Base-by-base conservation (phyloP, 352 stramenopile genomes). In the Stramenopiles sp. region DNA sequence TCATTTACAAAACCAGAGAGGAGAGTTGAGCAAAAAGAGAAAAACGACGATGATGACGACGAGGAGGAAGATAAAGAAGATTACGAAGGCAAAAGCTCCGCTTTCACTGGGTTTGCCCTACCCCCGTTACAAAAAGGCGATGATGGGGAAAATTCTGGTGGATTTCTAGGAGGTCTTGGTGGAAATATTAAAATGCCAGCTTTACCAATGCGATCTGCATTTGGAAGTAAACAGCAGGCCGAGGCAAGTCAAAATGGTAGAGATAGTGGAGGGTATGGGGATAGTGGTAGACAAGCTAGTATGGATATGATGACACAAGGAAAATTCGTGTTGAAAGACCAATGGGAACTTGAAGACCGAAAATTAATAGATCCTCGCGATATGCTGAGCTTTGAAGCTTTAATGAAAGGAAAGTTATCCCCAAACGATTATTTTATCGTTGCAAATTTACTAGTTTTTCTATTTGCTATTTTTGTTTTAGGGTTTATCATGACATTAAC, bases 141-240 rank as follows among this genome's bases (percentile, higher is more conserved):
- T 69, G 87, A 85, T 0, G 86, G 86, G 80, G 86, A 84, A 31
- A 86, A 81, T 27, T 89, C 85, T 31, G 86, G 82, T 29, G 84
- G 89, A 33, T 90, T 85, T 27, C 53, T 69, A 27, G 53, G 53
- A 23, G 53, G 53, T 23, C 53, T 69, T 32, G 86, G 89, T 0
- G 85, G 90, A 27, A 90, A 82, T 0, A 92, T 93, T 63, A 93
- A 91, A 80, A 91, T 93, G 88, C 87, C 88, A 0, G 80, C 87
- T 1, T 79, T 93, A 4, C 88, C 88, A 78, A 30, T 76, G 53
- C 53, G 53, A 69, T 20, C 20, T 27, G 53, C 20, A 20, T 69
- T 69, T 69, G 20, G 20, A 23, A 27, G 20, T 27, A 69, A 69
- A 20, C 20, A 23, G 53, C 20, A 69, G 20, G 20, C 53, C 20